phyloP scores from a whole-genome alignment of 148 eudicot genomes.

The Camellia lanceoleosa region DNA sequence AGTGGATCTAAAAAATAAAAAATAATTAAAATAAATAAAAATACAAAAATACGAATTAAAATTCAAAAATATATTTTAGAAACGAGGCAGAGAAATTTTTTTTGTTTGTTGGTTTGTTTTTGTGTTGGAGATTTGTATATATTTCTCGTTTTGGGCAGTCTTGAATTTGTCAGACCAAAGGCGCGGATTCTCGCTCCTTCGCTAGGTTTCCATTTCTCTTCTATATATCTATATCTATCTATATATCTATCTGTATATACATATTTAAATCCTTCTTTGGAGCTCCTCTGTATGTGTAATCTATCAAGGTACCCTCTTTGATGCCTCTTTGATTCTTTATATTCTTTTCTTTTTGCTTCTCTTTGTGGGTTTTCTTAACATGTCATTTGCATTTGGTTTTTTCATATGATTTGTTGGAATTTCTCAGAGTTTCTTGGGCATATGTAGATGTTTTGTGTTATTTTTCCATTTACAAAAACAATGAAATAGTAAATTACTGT shows the following conservation, averaged over 20 bases:
- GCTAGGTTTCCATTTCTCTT: slow-evolving; percentile 18
- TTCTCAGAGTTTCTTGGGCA: not conserved
- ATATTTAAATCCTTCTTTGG: not conserved
- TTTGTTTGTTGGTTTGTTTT: too few species aligned
- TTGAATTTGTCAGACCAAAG: slow-evolving; percentile 12
- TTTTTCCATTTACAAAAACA: not conserved
- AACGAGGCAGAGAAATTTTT: too few species aligned
- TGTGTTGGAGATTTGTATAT: too few species aligned
- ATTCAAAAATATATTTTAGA: too few species aligned
- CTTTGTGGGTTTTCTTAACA: not conserved
- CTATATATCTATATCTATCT: too few species aligned
- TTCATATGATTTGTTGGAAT: not conserved
- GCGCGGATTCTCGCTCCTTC: slow-evolving; percentile 2
- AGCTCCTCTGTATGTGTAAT: not conserved
- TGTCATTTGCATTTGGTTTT: not conserved
- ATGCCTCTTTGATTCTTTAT: not conserved
- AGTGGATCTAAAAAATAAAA: too few species aligned
- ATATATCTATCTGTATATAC: not conserved
- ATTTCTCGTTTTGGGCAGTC: not conserved
- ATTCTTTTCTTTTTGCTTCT: not conserved
- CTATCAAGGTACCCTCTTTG: not conserved
- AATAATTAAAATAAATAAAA: too few species aligned
- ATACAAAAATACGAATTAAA: too few species aligned
- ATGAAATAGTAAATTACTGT: not conserved
- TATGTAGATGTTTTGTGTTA: not conserved